Evolutionary conservation across 352 stramenopile genomes (phyloP).

Genomic region (Pythium plurisporium): DNA sequence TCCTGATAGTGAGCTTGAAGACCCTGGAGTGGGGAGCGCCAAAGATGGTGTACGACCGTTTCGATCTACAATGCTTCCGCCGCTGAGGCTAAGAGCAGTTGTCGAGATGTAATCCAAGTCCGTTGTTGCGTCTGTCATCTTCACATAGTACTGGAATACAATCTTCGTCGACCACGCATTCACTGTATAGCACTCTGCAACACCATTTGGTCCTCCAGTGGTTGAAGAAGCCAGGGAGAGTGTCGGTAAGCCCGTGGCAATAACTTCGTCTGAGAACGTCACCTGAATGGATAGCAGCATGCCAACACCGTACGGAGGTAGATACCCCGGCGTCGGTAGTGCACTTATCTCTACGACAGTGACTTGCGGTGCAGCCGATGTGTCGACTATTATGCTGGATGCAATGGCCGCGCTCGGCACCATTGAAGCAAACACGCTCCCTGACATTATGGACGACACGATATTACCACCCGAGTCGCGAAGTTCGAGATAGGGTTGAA

Average conservation of each 20-base stretch:
- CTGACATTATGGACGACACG: conserved; percentile 39
- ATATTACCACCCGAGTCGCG: conserved; percentile 67
- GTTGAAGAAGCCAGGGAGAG: conserved; percentile 45
- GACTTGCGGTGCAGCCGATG: conserved; percentile 35
- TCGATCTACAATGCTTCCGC: conserved; percentile 59
- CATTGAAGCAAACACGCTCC: conserved; percentile 46
- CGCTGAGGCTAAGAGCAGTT: conserved; percentile 41
- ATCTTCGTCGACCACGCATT: conserved; percentile 53
- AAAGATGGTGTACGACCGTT: conserved; percentile 54
- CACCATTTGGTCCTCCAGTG: conserved; percentile 33
- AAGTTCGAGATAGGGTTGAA: conserved; percentile 61
- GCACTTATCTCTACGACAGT: conserved; percentile 41
- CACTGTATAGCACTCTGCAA: conserved; percentile 50
- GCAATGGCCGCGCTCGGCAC: conserved; percentile 56
- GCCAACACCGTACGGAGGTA: conserved; percentile 61
- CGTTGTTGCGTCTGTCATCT: conserved; percentile 36
- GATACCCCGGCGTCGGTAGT: conserved; percentile 34
- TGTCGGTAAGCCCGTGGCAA: conserved; percentile 44
- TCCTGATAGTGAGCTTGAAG: conserved; percentile 36
- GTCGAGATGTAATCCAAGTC: conserved; percentile 70
- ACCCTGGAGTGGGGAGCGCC: conserved; percentile 44
- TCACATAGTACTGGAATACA: conserved; percentile 69
- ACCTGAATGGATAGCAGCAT: conserved; percentile 57
- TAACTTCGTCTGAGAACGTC: conserved; percentile 77
- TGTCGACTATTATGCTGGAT: conserved; percentile 66